Percentiles rank a stretch among this genome's conserved stretches.
Conservation (phyloP, 202 grass and related monocot genomes). For the Eragrostis tef region DNA sequence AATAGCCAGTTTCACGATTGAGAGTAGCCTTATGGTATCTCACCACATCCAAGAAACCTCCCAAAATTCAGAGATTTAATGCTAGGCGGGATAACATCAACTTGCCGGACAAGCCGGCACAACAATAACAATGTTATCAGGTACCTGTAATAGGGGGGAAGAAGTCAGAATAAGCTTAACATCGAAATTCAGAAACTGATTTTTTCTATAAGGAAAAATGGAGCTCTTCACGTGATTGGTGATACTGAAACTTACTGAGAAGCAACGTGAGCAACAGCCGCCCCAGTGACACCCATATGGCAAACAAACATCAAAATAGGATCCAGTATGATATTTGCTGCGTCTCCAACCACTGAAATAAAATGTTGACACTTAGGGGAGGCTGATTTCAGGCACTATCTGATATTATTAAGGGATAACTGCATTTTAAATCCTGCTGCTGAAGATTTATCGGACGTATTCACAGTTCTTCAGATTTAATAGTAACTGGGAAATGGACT, state of each 20-base stretch:
- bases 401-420: no score
- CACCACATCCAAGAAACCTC: conserved; percentile 94
- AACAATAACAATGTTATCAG: conserved; percentile 91
- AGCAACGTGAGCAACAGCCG: conserved; percentile 87
- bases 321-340: conserved; percentile 84
- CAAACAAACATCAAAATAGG: conserved; percentile 95
- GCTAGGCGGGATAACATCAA: conserved; percentile 84
- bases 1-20: conserved; percentile 48
- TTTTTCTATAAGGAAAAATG: neutral
- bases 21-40: conserved; percentile 51
- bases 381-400: no score
- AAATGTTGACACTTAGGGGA: no score
- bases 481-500: neutral
- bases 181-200: conserved; percentile 22
- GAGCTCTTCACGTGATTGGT: neutral
- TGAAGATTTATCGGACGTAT: neutral
- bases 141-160: conserved; percentile 70
- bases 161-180: no score
- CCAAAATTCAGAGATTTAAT: conserved; percentile 83
- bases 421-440: conserved; percentile 10
- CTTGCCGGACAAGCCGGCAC: conserved; percentile 66
- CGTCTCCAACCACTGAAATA: conserved; percentile 80
- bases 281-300: conserved; percentile 86
- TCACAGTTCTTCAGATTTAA: conserved; percentile 14
- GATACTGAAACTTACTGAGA: conserved; percentile 73